These are phyloP conservation scores for Pulveroboletus sp. DNA, from an alignment of 768 basidiomycete species.

Conservation along the genomic window DNA sequence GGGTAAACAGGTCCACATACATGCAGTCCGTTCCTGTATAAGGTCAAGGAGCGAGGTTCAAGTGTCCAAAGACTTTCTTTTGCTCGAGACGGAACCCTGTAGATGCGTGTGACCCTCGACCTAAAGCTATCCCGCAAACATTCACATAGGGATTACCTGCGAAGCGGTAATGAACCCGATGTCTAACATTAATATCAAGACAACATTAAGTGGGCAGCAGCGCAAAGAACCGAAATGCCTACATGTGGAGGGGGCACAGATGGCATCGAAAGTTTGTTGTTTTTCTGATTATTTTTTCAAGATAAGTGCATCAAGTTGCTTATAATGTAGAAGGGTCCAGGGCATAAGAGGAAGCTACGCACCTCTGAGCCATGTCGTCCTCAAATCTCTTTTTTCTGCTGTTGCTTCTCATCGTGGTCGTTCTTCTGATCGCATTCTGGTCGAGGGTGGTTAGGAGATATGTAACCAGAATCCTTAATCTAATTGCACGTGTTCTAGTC, in stretches of 20 bases:
- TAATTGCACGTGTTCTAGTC: constrained; percentile 14
- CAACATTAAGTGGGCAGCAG: background rate
- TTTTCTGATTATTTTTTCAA: no score
- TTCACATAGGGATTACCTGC: background rate
- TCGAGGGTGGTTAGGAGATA: background rate
- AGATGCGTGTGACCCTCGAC: background rate
- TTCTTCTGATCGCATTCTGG: background rate
- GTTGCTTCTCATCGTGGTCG: constrained; percentile 8
- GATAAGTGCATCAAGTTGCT: background rate
- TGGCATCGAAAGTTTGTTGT: constrained; percentile 2
- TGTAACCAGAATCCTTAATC: background rate
- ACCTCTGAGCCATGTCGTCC: constrained; percentile 12
- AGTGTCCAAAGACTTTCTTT: no score
- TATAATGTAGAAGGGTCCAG: constrained; percentile 10
- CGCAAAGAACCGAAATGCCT: background rate
- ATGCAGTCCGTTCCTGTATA: background rate
- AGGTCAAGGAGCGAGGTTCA: background rate
- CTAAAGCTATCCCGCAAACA: background rate
- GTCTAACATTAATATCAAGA: background rate
- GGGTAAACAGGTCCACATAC: no score
- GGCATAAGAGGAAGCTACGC: background rate
- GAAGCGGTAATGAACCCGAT: background rate
- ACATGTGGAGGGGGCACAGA: background rate
- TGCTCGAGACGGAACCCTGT: background rate
- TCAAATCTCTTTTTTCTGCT: constrained; percentile 15